Base-by-base conservation (phyloP, 2,329 filamentous ascomycete genomes). In the Aspergillus ruber region DNA sequence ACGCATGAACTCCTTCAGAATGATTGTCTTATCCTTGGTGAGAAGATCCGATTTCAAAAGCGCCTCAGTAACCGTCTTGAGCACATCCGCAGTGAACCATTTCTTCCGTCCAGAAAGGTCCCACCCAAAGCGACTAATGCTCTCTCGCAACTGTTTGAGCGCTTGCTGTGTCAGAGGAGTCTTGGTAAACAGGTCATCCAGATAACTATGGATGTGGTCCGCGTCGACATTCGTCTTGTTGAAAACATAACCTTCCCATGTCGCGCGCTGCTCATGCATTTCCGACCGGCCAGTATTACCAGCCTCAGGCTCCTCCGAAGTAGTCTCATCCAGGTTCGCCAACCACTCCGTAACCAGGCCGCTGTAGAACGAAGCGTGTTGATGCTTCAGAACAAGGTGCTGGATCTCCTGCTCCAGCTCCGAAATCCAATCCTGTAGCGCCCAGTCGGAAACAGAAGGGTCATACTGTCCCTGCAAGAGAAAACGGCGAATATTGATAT, bases 201-300 rank as follows among this genome's bases (percentile, higher is more conserved):
- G 72, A 54, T 81, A 83, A 0, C 60, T 51, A 3, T 67, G 62
- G 47, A 84, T 77, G 8, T 65, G 69, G 3, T 51, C 53, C 7
- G 62, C 59, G 51, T 83, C 71, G 2, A 74, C 74, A 13, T 75
- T 57, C 4, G 71, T 61, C 3, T 48, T 27, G 8, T 67, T 67
- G 56, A 84, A 83, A n/a, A 80, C 78, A 45, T 75, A 66, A 1
- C 66, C 59, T 58, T 84, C 81, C 78, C 80, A 83, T 10, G 65
- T 69, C 1, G 70, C 66, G 17, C 79, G 71, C 51, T 78, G 73
- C 47, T 77, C 68, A 46, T 77, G 74, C 68, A 79, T 78, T 53
- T 79, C 77, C 35, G 74, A 69, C 13, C 75, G 68, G 2, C 77
- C 79, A 10, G 80, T 67, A 5, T 66, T 57, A 42, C 60, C 61